These are phyloP conservation scores for Microcyclosporella mali DNA, from an alignment of 2,329 filamentous ascomycete species.

Conservation along the genomic window DNA sequence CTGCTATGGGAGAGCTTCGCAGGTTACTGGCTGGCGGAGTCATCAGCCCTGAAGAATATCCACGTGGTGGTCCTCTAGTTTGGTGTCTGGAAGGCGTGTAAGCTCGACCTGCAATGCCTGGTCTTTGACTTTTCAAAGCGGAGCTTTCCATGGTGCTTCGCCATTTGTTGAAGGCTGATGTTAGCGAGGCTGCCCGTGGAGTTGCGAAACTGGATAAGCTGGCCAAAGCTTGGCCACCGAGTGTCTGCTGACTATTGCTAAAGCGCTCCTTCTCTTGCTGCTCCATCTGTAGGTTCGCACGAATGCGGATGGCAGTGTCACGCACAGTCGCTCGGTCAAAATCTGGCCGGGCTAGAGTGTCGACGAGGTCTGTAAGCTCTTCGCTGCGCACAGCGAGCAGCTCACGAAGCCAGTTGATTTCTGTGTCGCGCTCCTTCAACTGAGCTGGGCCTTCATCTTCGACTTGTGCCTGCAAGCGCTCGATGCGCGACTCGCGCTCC, in stretches of 20 bases:
- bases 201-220: constrained; percentile 71
- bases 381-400: constrained; percentile 83
- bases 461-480: constrained; percentile 71
- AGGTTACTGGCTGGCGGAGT: constrained; percentile 78
- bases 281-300: constrained; percentile 95
- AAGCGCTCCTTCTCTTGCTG: constrained; percentile 88
- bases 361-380: constrained; percentile 88
- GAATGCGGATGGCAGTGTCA: constrained; percentile 86
- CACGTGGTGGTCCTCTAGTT: constrained; percentile 40
- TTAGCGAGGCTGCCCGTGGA: constrained; percentile 78
- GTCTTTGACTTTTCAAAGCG: constrained; percentile 31
- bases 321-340: constrained; percentile 76
- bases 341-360: constrained; percentile 62
- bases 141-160: constrained; percentile 56
- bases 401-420: constrained; percentile 92
- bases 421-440: constrained; percentile 84
- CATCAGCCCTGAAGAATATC: constrained; percentile 69
- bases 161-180: constrained; percentile 98
- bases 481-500: constrained; percentile 83
- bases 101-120: constrained; percentile 41
- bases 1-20: constrained; percentile 53
- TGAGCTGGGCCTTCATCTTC: constrained; percentile 75
- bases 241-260: constrained; percentile 32
- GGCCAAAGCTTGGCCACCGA: constrained; percentile 57
- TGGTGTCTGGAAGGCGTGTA: constrained; percentile 41